Evolutionary conservation across 257 asterid species (phyloP).

Genomic region (Salvia hispanica): DNA sequence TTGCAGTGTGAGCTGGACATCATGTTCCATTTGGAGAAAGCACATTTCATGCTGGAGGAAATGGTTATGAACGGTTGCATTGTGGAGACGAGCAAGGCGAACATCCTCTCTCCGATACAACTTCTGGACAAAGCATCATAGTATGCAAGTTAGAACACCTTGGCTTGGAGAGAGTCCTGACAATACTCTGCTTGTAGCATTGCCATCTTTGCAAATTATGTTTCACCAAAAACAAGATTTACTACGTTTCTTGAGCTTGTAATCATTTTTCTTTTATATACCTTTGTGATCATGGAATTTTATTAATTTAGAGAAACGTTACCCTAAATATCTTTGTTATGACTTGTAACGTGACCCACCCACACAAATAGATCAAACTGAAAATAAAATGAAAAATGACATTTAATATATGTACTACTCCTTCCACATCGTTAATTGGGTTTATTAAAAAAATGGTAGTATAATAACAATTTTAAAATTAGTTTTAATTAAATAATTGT

Average conservation of each 20-base stretch:
- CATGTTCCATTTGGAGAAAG: slow-evolving; percentile 96
- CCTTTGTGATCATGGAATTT: no score
- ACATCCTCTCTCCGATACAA: slow-evolving; percentile 76
- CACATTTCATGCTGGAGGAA: slow-evolving; percentile 98
- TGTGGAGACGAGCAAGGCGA: slow-evolving; percentile 90
- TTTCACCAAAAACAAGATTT: slow-evolving; percentile 19
- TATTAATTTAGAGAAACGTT: no score
- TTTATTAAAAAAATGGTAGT: no score
- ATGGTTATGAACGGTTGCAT: slow-evolving; percentile 98
- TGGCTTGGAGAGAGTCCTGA: neutral
- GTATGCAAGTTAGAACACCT: slow-evolving; percentile 8
- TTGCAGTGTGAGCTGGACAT: slow-evolving; percentile 91
- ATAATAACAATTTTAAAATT: no score
- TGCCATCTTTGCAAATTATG: slow-evolving; percentile 4
- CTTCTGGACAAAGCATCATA: slow-evolving; percentile 81
- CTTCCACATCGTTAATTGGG: no score
- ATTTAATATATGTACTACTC: no score
- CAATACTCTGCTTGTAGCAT: slow-evolving; percentile 9
- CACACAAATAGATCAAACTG: no score
- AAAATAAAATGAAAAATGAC: no score
- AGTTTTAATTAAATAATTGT: no score
- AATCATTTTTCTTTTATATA: neutral
- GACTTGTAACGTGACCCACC: no score
- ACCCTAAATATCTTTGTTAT: no score
- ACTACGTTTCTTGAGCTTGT: no score